Base-by-base conservation (phyloP, 305 asterid genomes). In the Fraxinus albicans region DNA sequence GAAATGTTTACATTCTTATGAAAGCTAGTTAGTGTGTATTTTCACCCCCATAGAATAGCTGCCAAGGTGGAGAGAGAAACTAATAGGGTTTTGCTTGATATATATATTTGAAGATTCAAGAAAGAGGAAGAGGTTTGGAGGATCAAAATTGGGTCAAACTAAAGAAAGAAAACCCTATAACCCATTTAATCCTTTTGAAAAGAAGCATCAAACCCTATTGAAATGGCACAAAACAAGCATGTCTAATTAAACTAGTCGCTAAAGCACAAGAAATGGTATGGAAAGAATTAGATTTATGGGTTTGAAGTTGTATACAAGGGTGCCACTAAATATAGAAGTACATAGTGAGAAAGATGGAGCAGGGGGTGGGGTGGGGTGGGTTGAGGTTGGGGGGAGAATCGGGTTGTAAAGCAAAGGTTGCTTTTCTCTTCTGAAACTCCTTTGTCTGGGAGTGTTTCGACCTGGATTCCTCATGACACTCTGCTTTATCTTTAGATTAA, bases 391-490 rank as follows among this genome's bases (percentile, higher is more conserved):
- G 33, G 34, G 10, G 27, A 23, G 34, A 13, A 21, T 21, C 27
- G 75, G 81, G 90, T 90, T 86, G 87, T 86, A 89, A 89, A 90
- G 90, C 91, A 84, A 84, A 85, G 78, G 89, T 87, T 88, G 91
- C 92, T 89, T 90, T 90, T 85, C 85, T 87, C 67, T 76, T 90
- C 94, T 88, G 94, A 83, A 87, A 63, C 88, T 78, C 83, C 79
- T 91, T 90, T 91, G 94, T 90, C 94, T 82, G 40, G 84, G 83
- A 83, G 92, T 80, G 93, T 84, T 91, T 91, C 87, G 83, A 86
- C 85, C 72, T 88, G 89, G 94, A 90, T 88, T 90, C 92, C 86
- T 80, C 84, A 17, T 74, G 25, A 36, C 36, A 65, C 15, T 65
- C 33, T 65, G n/a, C 73, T 65, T 65, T 65, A 65, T 65, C 73